These are phyloP conservation scores for Neostapfia colusana DNA, from an alignment of 176 grass and related monocot species.

Conservation along the genomic window DNA sequence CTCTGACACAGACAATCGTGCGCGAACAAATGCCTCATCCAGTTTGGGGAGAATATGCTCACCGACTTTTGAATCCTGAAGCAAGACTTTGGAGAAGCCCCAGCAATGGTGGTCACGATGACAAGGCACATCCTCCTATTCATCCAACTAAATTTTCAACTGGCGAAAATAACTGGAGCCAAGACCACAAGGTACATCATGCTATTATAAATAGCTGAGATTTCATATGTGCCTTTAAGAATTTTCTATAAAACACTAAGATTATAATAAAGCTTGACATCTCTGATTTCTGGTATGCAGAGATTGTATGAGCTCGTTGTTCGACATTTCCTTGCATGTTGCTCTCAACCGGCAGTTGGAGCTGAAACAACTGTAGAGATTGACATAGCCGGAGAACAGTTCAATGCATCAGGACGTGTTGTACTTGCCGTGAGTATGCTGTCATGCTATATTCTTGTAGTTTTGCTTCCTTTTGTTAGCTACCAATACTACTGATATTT, in stretches of 20 bases:
- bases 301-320: slow-evolving; percentile 98
- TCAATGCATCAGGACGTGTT: slow-evolving; percentile 76
- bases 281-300: slow-evolving; percentile 49
- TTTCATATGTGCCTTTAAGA: slow-evolving; percentile 17
- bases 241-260: not conserved
- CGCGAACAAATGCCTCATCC: slow-evolving; percentile 71
- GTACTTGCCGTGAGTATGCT: slow-evolving; percentile 72
- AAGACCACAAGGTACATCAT: slow-evolving; percentile 58
- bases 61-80: slow-evolving; percentile 73
- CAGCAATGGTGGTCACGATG: slow-evolving; percentile 91
- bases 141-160: slow-evolving; percentile 83
- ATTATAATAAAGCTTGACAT: not conserved
- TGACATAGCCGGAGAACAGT: slow-evolving; percentile 84
- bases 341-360: slow-evolving; percentile 92
- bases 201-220: slow-evolving; percentile 29
- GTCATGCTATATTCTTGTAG: slow-evolving; percentile 26
- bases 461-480: slow-evolving; percentile 33
- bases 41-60: slow-evolving; percentile 80
- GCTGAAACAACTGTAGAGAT: slow-evolving; percentile 90
- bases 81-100: slow-evolving; percentile 94
- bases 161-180: slow-evolving; percentile 67
- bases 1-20: slow-evolving; percentile 63
- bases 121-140: slow-evolving; percentile 96
- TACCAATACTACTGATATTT: slow-evolving; percentile 4
- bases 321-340: slow-evolving; percentile 96